Evolutionary conservation across 1,284 basidiomycete genomes (phyloP), one percentile per base, ranked within the genome.

Genomic region (Laetiporus sulphureus): DNA sequence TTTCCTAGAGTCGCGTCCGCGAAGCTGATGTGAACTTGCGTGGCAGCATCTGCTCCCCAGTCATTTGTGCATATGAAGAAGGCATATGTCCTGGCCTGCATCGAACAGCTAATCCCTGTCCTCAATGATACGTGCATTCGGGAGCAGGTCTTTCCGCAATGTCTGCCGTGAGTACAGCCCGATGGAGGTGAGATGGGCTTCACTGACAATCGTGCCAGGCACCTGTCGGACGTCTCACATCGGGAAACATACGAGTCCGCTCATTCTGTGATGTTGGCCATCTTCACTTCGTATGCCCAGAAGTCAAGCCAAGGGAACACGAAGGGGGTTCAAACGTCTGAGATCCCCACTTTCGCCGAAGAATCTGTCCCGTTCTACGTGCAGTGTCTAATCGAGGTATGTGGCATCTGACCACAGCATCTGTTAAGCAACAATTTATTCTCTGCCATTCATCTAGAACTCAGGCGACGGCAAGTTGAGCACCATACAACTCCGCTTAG

Each of bases 161-260:
- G 79, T 52, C 63, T 74, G 38, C 75, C 77, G 80, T 84, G 55
- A 60, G 79, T 66, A 5, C 24, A 19, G 10, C 23, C 5, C 19
- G 11, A 23, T n/a, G n/a, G n/a, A n/a, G n/a, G n/a, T n/a, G n/a
- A n/a, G n/a, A n/a, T n/a, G n/a, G n/a, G n/a, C n/a, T 37, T 29
- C 33, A n/a, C n/a, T 37, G 42, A 12, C 34, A 29, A 38, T 27
- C 36, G 34, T 21, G 24, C n/a, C 50, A 83, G 80, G 32, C 70
- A 79, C 55, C 65, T 83, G 18, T 67, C 64, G 37, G 69, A 79
- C 46, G 49, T 74, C n/a, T 59, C 60, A 12, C 65, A 83, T 45
- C 75, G 83, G 24, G 81, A 85, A 47, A 77, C 73, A 15, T 87
- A 75, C 46, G 84, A 88, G 57, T 82, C 82, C 0, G 74, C 83